These are phyloP conservation scores for Aspergillaceae sp. DNA, from an alignment of 2,329 filamentous ascomycete species.

Conservation along the genomic window DNA sequence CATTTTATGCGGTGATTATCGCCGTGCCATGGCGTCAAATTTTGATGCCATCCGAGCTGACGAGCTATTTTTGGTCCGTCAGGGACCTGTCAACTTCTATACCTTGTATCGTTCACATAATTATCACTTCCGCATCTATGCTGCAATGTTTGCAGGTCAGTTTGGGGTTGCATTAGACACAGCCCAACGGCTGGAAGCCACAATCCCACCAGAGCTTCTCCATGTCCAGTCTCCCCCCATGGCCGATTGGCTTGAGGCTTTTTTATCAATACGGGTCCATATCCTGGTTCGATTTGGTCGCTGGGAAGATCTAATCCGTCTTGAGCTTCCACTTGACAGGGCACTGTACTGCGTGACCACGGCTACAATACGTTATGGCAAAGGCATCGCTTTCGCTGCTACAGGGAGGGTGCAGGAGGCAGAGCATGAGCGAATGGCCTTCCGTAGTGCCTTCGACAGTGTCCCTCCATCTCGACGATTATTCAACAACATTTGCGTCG, in stretches of 20 bases:
- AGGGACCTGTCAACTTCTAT: slow-evolving; percentile 61
- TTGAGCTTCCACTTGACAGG: slow-evolving; percentile 49
- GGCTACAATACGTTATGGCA: slow-evolving; percentile 58
- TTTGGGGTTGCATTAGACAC: slow-evolving; percentile 55
- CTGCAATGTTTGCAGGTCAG: slow-evolving; percentile 65
- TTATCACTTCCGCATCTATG: slow-evolving; percentile 64
- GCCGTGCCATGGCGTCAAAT: slow-evolving; percentile 56
- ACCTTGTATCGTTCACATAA: slow-evolving; percentile 64
- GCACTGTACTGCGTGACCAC: slow-evolving; percentile 59
- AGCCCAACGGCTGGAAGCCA: slow-evolving; percentile 48
- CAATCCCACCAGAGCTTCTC: slow-evolving; percentile 55
- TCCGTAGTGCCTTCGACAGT: slow-evolving; percentile 40
- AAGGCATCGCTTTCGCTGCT: slow-evolving; percentile 56
- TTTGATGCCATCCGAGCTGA: slow-evolving; percentile 56
- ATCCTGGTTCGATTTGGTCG: slow-evolving; percentile 62
- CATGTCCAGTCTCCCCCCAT: slow-evolving; percentile 60
- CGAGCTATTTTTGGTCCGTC: slow-evolving; percentile 51
- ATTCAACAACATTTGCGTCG: slow-evolving; percentile 57
- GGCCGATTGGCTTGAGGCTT: slow-evolving; percentile 70
- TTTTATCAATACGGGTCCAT: slow-evolving; percentile 57
- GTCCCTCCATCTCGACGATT: slow-evolving; percentile 54
- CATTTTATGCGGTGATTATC: slow-evolving; percentile 61
- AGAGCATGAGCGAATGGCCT: slow-evolving; percentile 40
- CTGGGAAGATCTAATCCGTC: slow-evolving; percentile 57
- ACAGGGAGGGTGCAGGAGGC: slow-evolving; percentile 47